phyloP scores from a whole-genome alignment of 2,329 filamentous ascomycete species.

The Torrubiella hemipterigena region DNA sequence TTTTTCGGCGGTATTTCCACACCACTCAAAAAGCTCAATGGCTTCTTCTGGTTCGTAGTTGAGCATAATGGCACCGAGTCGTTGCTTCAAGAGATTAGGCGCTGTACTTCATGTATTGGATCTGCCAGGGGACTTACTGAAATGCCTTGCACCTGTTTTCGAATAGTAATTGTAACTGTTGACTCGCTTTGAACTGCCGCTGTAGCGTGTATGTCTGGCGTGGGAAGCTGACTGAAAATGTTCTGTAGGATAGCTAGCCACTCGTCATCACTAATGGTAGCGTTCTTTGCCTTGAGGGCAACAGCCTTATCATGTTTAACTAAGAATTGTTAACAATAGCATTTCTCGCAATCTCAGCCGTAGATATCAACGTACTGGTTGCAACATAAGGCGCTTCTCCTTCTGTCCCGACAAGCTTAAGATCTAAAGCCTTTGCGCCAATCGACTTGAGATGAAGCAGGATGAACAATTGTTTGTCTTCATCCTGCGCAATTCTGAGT shows the following conservation, averaged over 20 bases:
- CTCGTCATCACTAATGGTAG: conserved; percentile 45
- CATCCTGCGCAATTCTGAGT: conserved; percentile 5
- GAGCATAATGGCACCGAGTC: conserved; percentile 53
- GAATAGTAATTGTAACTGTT: conserved; percentile 47
- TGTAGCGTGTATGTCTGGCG: conserved; percentile 44
- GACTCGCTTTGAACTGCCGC: conserved; percentile 43
- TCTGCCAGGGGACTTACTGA: conserved; percentile 35
- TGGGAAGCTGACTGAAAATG: conserved; percentile 39
- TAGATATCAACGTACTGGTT: too few relatives aligned
- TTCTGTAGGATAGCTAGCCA: conserved; percentile 52
- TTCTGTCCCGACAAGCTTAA: conserved; percentile 59
- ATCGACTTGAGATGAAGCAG: conserved; percentile 46
- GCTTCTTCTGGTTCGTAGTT: conserved; percentile 42
- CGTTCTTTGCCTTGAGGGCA: conserved; percentile 40
- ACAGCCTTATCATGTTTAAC: conserved; percentile 45
- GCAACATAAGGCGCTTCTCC: conserved; percentile 46
- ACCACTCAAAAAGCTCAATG: conserved; percentile 61
- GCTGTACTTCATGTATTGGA: conserved; percentile 3
- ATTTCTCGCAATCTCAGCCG: too few relatives aligned
- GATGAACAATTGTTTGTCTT: conserved; percentile 27
- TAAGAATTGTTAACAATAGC: conserved; percentile 14
- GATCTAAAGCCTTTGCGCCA: conserved; percentile 42
- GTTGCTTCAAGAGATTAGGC: conserved; percentile 39
- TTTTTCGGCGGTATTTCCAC: conserved; percentile 41
- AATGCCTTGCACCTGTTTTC: conserved; percentile 55